phyloP scores from a whole-genome alignment of 23 red algal species.

The Gracilaria domingensis region DNA sequence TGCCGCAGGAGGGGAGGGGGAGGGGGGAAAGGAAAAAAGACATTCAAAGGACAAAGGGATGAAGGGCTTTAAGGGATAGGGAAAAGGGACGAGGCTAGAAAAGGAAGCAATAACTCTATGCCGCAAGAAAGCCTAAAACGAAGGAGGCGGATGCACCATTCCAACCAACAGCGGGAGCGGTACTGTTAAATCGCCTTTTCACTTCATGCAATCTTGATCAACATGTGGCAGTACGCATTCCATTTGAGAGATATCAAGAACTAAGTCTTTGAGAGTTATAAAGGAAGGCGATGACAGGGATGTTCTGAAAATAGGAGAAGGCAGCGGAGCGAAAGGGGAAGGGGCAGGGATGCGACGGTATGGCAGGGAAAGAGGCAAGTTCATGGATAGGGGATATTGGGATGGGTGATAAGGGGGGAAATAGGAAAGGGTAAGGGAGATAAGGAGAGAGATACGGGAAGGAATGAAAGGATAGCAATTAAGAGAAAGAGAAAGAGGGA shows the following conservation, averaged over 20 bases:
- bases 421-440: neutral
- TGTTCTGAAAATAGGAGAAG: neutral
- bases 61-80: conserved; percentile 67
- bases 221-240: neutral
- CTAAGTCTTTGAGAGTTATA: neutral
- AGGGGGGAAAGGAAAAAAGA: neutral
- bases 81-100: conserved; percentile 56
- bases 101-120: conserved; percentile 30
- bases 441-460: neutral
- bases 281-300: neutral
- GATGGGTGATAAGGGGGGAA: neutral
- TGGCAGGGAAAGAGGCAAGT: neutral
- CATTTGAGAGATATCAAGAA: neutral
- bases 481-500: neutral
- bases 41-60: neutral
- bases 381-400: neutral
- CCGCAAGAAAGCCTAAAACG: conserved; percentile 56
- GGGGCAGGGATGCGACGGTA: neutral
- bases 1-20: neutral
- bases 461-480: neutral
- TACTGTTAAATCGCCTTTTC: neutral
- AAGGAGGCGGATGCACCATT: neutral
- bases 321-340: neutral
- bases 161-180: too few relatives aligned
- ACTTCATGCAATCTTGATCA: neutral